Conservation (phyloP, 2,329 filamentous ascomycete species). For the Biscogniauxia mediterranea region DNA sequence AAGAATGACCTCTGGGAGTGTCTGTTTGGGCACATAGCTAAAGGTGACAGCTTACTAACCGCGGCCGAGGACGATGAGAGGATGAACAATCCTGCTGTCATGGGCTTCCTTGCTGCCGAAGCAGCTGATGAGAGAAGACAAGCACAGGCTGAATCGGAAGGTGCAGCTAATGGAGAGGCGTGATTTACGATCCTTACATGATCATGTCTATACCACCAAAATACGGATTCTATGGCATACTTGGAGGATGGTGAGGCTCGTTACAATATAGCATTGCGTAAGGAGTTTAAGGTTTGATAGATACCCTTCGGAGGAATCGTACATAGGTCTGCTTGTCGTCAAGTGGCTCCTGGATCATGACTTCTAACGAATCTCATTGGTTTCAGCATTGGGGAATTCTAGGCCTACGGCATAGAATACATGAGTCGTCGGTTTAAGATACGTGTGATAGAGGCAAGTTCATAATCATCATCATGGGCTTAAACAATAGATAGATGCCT, state of each 20-base stretch:
- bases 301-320: background rate
- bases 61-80: conserved; percentile 23
- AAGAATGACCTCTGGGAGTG: conserved; percentile 85
- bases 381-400: too few species aligned
- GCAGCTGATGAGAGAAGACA: conserved; percentile 40
- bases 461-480: background rate
- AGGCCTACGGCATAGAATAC: too few species aligned
- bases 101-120: conserved; percentile 44
- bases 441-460: background rate
- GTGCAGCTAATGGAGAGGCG: conserved; percentile 3
- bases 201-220: background rate
- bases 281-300: background rate
- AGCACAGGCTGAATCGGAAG: conserved; percentile 2
- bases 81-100: conserved; percentile 35
- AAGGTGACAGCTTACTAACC: conserved; percentile 18
- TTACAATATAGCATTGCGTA: background rate
- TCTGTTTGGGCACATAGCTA: conserved; percentile 65
- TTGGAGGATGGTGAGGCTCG: too few species aligned
- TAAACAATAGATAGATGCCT: too few species aligned
- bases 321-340: background rate
- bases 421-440: too few species aligned
- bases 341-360: background rate
- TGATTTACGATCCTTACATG: background rate
- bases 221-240: background rate
- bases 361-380: background rate